Percentiles rank a stretch among this genome's conserved stretches.
phyloP scores from a whole-genome alignment of 1,284 basidiomycete species.

The Puccinia coronata region DNA sequence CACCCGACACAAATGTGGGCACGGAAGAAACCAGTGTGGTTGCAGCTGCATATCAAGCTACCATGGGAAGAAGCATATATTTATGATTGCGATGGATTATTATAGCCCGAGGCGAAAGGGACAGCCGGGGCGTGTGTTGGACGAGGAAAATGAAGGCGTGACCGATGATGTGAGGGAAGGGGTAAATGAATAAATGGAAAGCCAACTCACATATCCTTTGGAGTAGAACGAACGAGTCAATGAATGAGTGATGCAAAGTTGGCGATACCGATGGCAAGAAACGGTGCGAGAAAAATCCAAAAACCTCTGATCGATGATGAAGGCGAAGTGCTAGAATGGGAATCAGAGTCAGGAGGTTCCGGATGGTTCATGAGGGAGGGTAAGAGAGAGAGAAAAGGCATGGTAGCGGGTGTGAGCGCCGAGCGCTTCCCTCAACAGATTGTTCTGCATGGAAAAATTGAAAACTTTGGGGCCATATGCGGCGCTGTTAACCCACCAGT shows the following conservation, averaged over 20 bases:
- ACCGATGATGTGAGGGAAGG: background rate
- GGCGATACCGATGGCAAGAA: background rate
- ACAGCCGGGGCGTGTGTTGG: background rate
- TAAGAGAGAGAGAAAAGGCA: background rate
- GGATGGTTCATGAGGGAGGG: too few species aligned
- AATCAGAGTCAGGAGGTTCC: too few species aligned
- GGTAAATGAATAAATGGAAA: background rate
- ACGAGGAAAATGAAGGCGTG: background rate
- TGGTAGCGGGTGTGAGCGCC: background rate
- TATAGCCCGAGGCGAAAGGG: background rate
- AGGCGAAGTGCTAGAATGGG: background rate
- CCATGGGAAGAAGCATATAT: background rate
- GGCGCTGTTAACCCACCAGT: background rate
- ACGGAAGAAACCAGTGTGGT: background rate
- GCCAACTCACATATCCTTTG: too few species aligned
- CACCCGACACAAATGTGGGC: background rate
- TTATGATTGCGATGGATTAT: too few species aligned
- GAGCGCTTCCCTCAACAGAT: background rate
- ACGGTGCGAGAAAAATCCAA: background rate
- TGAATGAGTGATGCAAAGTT: conserved; percentile 4
- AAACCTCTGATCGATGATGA: background rate
- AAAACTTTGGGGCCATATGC: background rate
- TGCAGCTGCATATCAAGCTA: background rate
- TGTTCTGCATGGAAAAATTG: background rate
- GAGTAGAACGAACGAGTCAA: background rate